These are phyloP conservation scores for Candida verbasci DNA, from an alignment of 805 yeast species.

Conservation along the genomic window DNA sequence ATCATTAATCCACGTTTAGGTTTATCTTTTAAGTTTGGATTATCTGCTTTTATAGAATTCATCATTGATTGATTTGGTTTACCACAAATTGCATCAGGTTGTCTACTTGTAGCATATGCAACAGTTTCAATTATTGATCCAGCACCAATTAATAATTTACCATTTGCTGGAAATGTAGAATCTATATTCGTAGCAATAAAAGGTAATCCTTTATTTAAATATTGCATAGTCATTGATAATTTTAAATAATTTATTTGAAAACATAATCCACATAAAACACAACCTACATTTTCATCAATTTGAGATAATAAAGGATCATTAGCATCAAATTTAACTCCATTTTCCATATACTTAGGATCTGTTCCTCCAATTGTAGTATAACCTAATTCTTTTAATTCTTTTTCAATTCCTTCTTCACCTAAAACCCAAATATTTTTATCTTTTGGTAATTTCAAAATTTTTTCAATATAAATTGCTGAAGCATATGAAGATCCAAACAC, in stretches of 20 bases:
- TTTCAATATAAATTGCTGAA: constrained; percentile 77
- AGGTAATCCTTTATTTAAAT: constrained; percentile 57
- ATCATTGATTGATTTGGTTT: constrained; percentile 89
- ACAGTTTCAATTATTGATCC: constrained; percentile 84
- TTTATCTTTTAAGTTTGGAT: constrained; percentile 43
- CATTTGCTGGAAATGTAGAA: constrained; percentile 89
- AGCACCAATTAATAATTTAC: constrained; percentile 87
- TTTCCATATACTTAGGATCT: constrained; percentile 50
- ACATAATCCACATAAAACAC: constrained; percentile 88
- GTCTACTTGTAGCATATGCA: constrained; percentile 69
- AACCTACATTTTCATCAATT: constrained; percentile 72
- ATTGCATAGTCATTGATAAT: constrained; percentile 76
- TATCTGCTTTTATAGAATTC: constrained; percentile 75
- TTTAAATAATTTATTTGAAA: constrained; percentile 74
- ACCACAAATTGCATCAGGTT: constrained; percentile 82
- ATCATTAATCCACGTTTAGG: constrained; percentile 75
- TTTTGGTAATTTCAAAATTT: constrained; percentile 69
- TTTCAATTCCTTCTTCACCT: constrained; percentile 83
- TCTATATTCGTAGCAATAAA: constrained; percentile 94
- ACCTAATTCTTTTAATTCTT: constrained; percentile 73
- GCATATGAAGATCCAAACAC: constrained; percentile 92
- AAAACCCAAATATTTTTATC: constrained; percentile 81
- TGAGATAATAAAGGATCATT: constrained; percentile 50
- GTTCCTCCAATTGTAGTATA: constrained; percentile 79
- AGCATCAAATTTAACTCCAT: constrained; percentile 51